Evolutionary conservation across 179 eudicot species (phyloP), one percentile per base, ranked within the genome.

Genomic region (Silene noctiflora): DNA sequence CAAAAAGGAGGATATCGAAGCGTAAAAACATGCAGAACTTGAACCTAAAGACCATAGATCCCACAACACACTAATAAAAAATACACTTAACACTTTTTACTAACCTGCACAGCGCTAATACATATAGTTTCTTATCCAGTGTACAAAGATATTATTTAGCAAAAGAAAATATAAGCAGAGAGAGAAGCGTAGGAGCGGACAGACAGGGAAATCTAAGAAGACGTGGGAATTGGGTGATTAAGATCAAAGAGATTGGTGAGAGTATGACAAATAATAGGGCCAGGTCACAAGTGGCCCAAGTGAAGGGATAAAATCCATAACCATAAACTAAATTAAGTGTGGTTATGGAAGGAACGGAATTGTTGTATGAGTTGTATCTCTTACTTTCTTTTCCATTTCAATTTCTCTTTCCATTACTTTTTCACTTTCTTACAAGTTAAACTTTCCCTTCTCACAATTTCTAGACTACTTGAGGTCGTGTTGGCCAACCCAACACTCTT

Each of bases 21-120:
- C 22, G n/a, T 61, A 22, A 20, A 76, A 44, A 73, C 55, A 69
- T 21, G 17, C 55, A 56, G 2, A 59, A 67, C 72, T 19, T 21
- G 20, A 24, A 75, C 19, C 22, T 3, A 55, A 39, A 62, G 31
- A n/a, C 3, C 35, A 58, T 19, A 59, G 65, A 11, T n/a, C 51
- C 67, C 17, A 13, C 21, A 31, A 67, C 53, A 56, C 66, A 60
- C 63, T 31, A 58, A 29, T 33, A 31, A 48, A 61, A n/a, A 64
- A 51, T 24, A 51, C 44, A 35, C 29, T 66, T n/a, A 48, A 48
- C 69, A 44, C 21, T 67, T 53, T 65, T 25, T 70, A 75, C 48
- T 10, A 39, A 14, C 0, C 13, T 51, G 21, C 51, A 64, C 51
- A 10, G 39, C 60, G 68, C n/a, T 25, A 76, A 42, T 16, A 14